Evolutionary conservation across 306 rosid genomes (phyloP), one percentile per base, ranked within the genome.

Genomic region (Corylus americana): DNA sequence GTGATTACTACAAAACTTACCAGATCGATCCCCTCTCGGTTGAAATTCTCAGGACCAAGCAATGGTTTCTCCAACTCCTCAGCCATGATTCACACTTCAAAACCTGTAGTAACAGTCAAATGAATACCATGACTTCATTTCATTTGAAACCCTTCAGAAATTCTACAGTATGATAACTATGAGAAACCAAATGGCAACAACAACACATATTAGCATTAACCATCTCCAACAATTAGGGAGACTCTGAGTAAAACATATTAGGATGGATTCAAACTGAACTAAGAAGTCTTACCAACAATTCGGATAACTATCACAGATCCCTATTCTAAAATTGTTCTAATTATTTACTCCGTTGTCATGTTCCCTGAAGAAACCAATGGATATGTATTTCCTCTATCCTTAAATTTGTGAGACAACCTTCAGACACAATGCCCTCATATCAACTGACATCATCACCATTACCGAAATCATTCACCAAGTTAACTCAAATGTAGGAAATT

Each of bases 11-110:
- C 64, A 55, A 27, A 74, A 64, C 88, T 44, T 81, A 93, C 97
- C 94, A 93, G 87, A 87, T 93, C 97, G 25, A 93, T 83, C 25
- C 90, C 96, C 1, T 93, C 96, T 31, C 91, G 84, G 44, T 86
- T 84, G 88, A 93, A 91, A 88, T 83, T 87, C 55, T 88, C 90
- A 4, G 97, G 97, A 85, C 77, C 87, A 66, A 93, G 91, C 91
- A 93, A 75, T 16, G 97, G 96, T 54, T 83, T 93, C 39, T 88
- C 86, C 79, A 93, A 86, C 70, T 90, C 97, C 76, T 91, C 90
- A 73, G 89, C 81, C 97, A 93, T 92, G 84, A 66, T 81, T 82
- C 59, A 68, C 45, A 37, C 83, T 72, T 71, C 79, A 57, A 39
- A 77, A 47, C 78, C 86, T 76, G 48, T 39, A 75, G 22, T 77